Base-by-base conservation (phyloP, 805 yeast species). In the Pichia ethanolica region DNA sequence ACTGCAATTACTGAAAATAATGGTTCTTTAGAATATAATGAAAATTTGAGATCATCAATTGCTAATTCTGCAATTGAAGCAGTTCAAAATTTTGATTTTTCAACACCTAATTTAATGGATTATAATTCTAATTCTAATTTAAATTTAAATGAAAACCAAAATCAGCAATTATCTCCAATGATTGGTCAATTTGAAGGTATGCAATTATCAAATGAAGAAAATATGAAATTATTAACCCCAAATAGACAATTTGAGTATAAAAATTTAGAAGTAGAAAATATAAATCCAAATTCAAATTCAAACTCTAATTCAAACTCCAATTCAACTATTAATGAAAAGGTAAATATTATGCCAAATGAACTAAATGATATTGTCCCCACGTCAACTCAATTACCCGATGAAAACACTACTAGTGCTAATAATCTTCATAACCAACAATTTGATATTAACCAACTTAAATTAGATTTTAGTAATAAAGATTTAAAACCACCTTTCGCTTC, bases 151-250 rank as follows among this genome's bases (percentile, higher is more conserved):
- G 28, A 11, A 13, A 25, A 30, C 13, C 13, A 35, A 32, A 10
- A 11, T 7, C 11, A 34, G 2, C 6, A 13, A 7, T 12, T 48
- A 10, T 39, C 50, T 13, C 55, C 57, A 35, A 52, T 54, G 55
- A 20, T 54, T 39, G 57, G 57, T 3, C 39, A 48, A 36, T 54
- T 52, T 40, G 57, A 54, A 46, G 53, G 55, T 30, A 43, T 42
- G 41, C 44, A 49, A 12, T 37, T 45, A n/a, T 33, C 44, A 20
- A 37, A 44, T 13, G 50, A 48, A 5, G 45, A 50, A 5, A 43
- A 49, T 38, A 43, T 50, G 39, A 42, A 52, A 41, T 28, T 52
- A 11, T 35, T 49, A 28, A 49, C 52, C 4, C 49, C 52, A 9
- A 41, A 45, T 3, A 45, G 52, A 35, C 46, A 45, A 40, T n/a